phyloP scores from a whole-genome alignment of 257 asterid species.

The Nicotiana tomentosiformis region DNA sequence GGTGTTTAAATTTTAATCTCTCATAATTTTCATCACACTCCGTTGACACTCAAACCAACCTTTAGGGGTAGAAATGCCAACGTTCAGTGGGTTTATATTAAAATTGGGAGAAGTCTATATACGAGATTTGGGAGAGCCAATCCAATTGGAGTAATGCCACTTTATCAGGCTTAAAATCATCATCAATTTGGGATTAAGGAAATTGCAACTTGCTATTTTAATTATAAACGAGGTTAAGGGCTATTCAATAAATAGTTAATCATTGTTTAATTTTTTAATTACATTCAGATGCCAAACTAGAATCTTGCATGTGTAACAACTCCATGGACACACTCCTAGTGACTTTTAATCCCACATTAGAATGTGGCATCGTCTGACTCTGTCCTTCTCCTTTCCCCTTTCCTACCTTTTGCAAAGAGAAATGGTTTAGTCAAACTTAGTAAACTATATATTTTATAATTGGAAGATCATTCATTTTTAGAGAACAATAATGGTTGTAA shows the following conservation, averaged over 20 bases:
- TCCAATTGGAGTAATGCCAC: not conserved
- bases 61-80: not conserved
- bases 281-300: not conserved
- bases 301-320: slow-evolving; percentile 1
- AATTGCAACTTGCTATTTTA: not conserved
- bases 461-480: not conserved
- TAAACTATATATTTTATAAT: not conserved
- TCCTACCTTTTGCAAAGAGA: not conserved
- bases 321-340: not conserved
- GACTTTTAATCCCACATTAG: not conserved
- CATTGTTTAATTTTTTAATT: not conserved
- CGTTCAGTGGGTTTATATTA: not conserved
- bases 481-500: no score
- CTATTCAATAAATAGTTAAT: not conserved
- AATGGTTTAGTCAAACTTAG: not conserved
- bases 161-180: not conserved
- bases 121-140: slow-evolving; percentile 7
- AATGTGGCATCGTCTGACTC: not conserved
- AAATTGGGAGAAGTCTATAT: not conserved
- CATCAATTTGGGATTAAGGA: not conserved
- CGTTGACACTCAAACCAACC: no score
- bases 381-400: not conserved
- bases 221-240: not conserved
- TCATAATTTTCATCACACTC: not conserved
- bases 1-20: no score